These are phyloP conservation scores for Botrytis byssoidea DNA, from an alignment of 2,329 filamentous ascomycete genomes.

Conservation along the genomic window DNA sequence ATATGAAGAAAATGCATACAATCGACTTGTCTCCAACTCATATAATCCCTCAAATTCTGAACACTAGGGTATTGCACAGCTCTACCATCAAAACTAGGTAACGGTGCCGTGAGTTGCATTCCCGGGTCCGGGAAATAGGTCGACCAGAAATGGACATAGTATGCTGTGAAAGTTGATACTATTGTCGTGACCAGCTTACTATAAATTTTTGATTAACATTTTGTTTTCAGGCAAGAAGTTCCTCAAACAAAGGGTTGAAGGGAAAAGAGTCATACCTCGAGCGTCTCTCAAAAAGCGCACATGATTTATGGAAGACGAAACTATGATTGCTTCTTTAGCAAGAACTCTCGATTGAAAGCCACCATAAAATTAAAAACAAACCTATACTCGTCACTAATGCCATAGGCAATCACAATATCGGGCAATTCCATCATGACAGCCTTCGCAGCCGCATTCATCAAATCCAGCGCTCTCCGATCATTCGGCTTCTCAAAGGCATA, in stretches of 20 bases:
- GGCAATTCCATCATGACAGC: conserved; percentile 80
- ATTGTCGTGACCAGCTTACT: conserved; percentile 91
- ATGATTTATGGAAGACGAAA: conserved; percentile 85
- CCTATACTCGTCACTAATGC: conserved; percentile 92
- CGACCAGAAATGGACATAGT: conserved; percentile 82
- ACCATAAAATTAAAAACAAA: conserved; percentile 38
- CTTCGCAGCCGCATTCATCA: conserved; percentile 93
- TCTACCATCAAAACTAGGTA: conserved; percentile 90
- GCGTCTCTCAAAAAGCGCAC: conserved; percentile 80
- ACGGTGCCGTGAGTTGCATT: conserved; percentile 65
- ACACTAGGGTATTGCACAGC: conserved; percentile 86
- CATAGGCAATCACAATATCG: conserved; percentile 85
- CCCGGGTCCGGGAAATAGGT: conserved; percentile 70
- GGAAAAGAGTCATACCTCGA: conserved; percentile 56
- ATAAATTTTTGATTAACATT: neutral
- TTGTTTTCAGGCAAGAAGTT: neutral
- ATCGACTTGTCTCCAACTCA: conserved; percentile 96
- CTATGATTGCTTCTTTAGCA: conserved; percentile 45
- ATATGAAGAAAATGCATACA: conserved; percentile 54
- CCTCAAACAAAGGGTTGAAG: neutral
- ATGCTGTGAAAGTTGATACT: conserved; percentile 88
- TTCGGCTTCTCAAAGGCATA: conserved; percentile 92
- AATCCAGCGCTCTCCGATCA: conserved; percentile 77
- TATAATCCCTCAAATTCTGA: conserved; percentile 84
- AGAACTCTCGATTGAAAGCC: conserved; percentile 18